A percentile compares a stretch with the other conserved stretches of the same genome.
These are phyloP conservation scores for Leccinum obscurum DNA, from an alignment of 768 basidiomycete genomes.

Conservation along the genomic window DNA sequence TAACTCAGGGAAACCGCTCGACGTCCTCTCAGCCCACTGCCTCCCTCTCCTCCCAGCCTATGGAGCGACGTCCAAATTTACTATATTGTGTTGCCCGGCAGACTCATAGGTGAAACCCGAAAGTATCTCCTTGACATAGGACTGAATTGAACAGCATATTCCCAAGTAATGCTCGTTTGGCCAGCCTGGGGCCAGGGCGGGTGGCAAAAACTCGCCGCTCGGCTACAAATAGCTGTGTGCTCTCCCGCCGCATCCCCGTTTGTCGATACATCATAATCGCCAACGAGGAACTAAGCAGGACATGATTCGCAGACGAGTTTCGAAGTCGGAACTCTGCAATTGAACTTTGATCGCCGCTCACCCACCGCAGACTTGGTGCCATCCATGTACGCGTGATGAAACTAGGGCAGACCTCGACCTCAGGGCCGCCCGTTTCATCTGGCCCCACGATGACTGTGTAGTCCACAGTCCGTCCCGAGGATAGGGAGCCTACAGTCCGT, in stretches of 20 bases:
- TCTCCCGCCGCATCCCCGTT: neutral
- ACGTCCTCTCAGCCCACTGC: too few relatives aligned
- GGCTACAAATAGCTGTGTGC: conserved; percentile 6
- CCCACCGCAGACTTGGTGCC: neutral
- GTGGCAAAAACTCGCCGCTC: conserved; percentile 42
- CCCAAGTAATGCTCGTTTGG: too few relatives aligned
- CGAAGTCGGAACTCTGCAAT: conserved; percentile 95
- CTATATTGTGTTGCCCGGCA: too few relatives aligned
- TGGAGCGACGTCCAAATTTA: too few relatives aligned
- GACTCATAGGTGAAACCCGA: too few relatives aligned
- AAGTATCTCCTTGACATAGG: too few relatives aligned
- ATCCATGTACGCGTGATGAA: conserved; percentile 1
- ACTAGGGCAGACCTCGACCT: too few relatives aligned
- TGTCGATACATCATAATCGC: conserved; percentile 49
- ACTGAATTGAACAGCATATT: too few relatives aligned
- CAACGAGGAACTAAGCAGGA: conserved; percentile 95
- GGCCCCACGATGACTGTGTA: too few relatives aligned
- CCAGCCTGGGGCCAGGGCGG: too few relatives aligned
- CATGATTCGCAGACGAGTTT: conserved; percentile 81
- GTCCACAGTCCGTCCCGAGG: conserved; percentile 20
- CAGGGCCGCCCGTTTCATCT: too few relatives aligned
- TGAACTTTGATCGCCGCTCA: conserved; percentile 96
- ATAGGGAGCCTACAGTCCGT: conserved; percentile 24
- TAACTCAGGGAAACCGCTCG: too few relatives aligned
- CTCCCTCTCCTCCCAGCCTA: conserved; percentile 40